Base-by-base conservation (phyloP, 768 basidiomycete species). In the Mycena latifolia region DNA sequence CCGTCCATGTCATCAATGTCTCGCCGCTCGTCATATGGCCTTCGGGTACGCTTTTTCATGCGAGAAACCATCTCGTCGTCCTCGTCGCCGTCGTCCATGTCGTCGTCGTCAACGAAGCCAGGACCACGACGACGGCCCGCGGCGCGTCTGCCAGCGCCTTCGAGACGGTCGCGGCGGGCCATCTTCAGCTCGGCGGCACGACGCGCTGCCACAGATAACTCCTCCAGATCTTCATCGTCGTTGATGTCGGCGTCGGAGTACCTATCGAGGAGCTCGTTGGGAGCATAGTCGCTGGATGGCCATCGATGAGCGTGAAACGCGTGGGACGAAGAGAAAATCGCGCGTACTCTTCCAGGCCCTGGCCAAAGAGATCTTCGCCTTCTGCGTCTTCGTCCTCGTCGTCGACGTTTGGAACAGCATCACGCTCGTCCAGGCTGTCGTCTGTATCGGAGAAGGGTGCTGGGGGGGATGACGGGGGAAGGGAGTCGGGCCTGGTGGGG, bases 1-100 rank as follows among this genome's bases (percentile, higher is more conserved):
- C 92, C 96, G 53, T 95, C 96, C 69, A 95, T 84, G 79, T 99
- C 96, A 75, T 98, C 97, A 37, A 92, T 77, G 75, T 95, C 94
- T 69, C 89, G 86, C 55, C 94, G 86, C 79, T 99, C 98, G 74
- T 99, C 98, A 67, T 99, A 98, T 72, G 96, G 92, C 72, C 93
- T 86, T 73, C 98, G 87, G 7, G 94, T 91, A 43, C 97, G 88
- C 47, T 87, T 83, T 66, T 91, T 93, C 86, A 95, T 92, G 43
- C 88, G 90, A 18, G 85, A 84, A 22, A 92, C 64, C 79, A 87
- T 79, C 80, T 88, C 92, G 45, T 84, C 88, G 28, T 78, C 81
- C 61, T 70, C 69, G 55, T 70, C 69, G 25, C 55, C 65, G 61
- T 87, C 86, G 52, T 88, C 92, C 67, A 89, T 85, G 50, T 88